A percentile compares a stretch with the other conserved stretches of the same genome.
phyloP scores from a whole-genome alignment of 192 early-diverging fungal genomes.

The Cetraspora pellucida region DNA sequence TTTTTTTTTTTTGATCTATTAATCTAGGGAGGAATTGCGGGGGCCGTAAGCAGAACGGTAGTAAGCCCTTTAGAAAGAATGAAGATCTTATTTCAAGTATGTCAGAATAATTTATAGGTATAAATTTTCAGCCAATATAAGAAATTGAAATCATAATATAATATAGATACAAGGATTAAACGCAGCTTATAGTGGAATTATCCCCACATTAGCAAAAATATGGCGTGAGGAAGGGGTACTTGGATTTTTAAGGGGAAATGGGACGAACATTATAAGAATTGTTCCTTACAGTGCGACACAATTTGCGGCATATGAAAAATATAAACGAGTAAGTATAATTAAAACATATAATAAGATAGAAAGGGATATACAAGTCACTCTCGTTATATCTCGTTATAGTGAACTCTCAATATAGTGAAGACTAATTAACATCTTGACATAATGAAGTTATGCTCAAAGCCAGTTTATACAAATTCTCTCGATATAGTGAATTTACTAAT shows the following conservation, averaged over 20 bases:
- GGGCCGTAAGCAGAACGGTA: conserved; percentile 76
- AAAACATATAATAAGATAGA: neutral
- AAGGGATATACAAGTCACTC: no score
- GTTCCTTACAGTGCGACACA: conserved; percentile 82
- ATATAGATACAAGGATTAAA: conserved; percentile 58
- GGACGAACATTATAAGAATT: conserved; percentile 83
- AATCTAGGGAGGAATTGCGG: conserved; percentile 65
- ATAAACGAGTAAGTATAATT: conserved; percentile 49
- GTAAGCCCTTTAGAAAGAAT: conserved; percentile 83
- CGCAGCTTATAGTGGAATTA: conserved; percentile 68
- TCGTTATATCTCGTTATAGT: no score
- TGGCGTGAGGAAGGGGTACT: conserved; percentile 76
- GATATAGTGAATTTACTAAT: no score
- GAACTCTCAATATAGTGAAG: no score
- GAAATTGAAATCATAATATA: no score
- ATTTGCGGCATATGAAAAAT: conserved; percentile 82
- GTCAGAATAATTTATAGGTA: no score
- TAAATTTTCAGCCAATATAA: no score
- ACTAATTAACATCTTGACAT: no score
- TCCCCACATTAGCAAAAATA: conserved; percentile 73
- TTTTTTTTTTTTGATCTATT: no score
- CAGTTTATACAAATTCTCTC: no score
- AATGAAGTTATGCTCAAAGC: no score
- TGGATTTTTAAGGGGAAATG: conserved; percentile 79
- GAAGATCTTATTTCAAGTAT: conserved; percentile 84